Conservation (phyloP, 768 basidiomycete species). For the Rhizopogon vinicolor region DNA sequence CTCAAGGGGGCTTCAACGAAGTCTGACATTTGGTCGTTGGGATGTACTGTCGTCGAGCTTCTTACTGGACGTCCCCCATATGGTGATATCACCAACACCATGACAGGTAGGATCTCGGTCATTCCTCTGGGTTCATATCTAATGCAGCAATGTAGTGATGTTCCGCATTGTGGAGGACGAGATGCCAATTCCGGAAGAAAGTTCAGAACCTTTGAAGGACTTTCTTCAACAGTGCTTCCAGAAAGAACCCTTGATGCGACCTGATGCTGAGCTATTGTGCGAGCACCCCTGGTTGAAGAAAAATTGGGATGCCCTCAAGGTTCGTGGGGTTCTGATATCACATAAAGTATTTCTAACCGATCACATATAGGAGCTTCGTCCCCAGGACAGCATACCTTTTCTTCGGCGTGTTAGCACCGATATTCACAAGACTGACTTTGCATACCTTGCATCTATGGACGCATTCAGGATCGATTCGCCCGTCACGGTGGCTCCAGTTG, state of each 20-base stretch:
- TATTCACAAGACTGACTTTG: slow-evolving; percentile 65
- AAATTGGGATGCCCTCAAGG: slow-evolving; percentile 77
- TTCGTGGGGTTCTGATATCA: slow-evolving; percentile 25
- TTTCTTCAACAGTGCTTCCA: slow-evolving; percentile 88
- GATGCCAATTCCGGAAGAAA: slow-evolving; percentile 77
- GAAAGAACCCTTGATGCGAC: slow-evolving; percentile 82
- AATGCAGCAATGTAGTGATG: slow-evolving; percentile 59
- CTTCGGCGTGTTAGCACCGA: slow-evolving; percentile 88
- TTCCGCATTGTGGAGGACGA: slow-evolving; percentile 95
- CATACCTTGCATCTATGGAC: slow-evolving; percentile 43
- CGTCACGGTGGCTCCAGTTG: slow-evolving; percentile 40
- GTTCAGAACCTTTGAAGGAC: slow-evolving; percentile 70
- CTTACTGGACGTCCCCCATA: slow-evolving; percentile 92
- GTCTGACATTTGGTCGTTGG: slow-evolving; percentile 94
- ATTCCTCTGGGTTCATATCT: slow-evolving; percentile 4
- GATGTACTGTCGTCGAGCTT: slow-evolving; percentile 91
- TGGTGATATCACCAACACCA: slow-evolving; percentile 80
- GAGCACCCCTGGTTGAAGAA: slow-evolving; percentile 89
- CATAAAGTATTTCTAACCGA: not conserved
- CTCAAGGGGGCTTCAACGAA: slow-evolving; percentile 91
- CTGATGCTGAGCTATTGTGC: slow-evolving; percentile 78
- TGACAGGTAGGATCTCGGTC: slow-evolving; percentile 62
- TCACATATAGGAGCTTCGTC: slow-evolving; percentile 62
- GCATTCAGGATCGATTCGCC: slow-evolving; percentile 27
- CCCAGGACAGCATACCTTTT: slow-evolving; percentile 95